Conservation (phyloP, 1,284 basidiomycete species). For the Naganishia sp. region DNA sequence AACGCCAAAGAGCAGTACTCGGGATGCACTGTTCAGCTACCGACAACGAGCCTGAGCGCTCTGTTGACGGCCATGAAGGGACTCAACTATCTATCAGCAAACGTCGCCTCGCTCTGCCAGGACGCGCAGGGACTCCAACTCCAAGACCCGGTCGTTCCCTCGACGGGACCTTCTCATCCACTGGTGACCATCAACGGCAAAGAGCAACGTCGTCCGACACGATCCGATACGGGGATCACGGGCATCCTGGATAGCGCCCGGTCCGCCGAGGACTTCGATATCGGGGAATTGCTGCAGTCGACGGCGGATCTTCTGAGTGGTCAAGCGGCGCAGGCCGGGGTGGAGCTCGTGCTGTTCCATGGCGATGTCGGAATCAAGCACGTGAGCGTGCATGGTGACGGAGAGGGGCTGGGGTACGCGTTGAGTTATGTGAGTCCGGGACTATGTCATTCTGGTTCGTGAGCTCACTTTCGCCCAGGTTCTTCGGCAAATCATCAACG, state of each 20-base stretch:
- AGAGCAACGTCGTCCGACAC: not conserved
- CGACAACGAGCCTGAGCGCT: conserved; percentile 80
- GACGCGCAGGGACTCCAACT: conserved; percentile 27
- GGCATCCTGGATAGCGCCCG: conserved; percentile 31
- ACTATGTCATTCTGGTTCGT: not conserved
- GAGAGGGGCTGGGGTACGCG: conserved; percentile 75
- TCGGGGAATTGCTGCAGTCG: conserved; percentile 70
- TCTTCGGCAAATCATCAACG: conserved; percentile 75
- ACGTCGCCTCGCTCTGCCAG: conserved; percentile 55
- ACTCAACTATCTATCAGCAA: conserved; percentile 83
- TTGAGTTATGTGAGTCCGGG: conserved; percentile 71
- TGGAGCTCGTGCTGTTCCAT: conserved; percentile 85
- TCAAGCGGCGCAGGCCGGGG: conserved; percentile 73
- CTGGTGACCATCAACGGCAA: not conserved
- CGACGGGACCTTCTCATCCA: not conserved
- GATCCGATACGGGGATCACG: conserved; percentile 18
- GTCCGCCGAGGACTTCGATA: conserved; percentile 58
- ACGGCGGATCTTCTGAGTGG: conserved; percentile 83
- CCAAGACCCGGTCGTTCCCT: too few relatives aligned
- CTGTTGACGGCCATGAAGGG: conserved; percentile 85
- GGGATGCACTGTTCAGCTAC: conserved; percentile 77
- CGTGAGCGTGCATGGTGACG: conserved; percentile 78
- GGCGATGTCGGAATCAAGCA: conserved; percentile 81
- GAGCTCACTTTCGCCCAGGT: conserved; percentile 59
- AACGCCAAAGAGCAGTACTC: conserved; percentile 88